A percentile compares a stretch with the other conserved stretches of the same genome.
Evolutionary conservation across 2,329 filamentous ascomycete genomes (phyloP).

Genomic region (Botrytis tulipae): DNA sequence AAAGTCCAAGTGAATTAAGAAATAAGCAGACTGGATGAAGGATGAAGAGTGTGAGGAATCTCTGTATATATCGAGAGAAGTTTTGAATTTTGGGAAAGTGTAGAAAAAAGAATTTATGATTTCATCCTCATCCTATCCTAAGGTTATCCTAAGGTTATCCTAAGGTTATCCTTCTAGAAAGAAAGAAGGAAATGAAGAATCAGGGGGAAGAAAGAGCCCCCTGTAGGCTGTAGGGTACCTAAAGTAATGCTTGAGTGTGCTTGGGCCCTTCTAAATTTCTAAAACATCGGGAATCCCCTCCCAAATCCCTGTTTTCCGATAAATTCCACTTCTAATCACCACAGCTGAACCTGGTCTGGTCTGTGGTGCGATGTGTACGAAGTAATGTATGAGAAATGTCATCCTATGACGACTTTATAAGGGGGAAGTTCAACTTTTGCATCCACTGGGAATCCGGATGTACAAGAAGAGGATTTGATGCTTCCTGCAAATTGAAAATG

Average conservation of each 20-base stretch:
- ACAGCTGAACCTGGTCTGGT: background rate
- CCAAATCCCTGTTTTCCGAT: slow-evolving; percentile 3
- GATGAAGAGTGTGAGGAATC: background rate
- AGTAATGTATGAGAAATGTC: background rate
- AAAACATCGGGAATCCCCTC: background rate
- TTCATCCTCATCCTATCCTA: too few relatives aligned
- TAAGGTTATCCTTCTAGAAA: slow-evolving; percentile 10
- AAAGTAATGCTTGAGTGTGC: background rate
- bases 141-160: too few relatives aligned
- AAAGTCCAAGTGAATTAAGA: background rate
- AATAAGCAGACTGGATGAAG: background rate
- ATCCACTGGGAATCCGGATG: background rate
- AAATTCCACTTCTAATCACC: background rate
- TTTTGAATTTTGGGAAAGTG: background rate
- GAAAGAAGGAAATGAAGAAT: slow-evolving; percentile 3
- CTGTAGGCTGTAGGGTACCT: background rate
- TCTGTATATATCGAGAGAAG: background rate
- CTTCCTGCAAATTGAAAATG: background rate
- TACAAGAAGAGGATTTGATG: too few relatives aligned
- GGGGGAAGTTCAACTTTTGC: background rate
- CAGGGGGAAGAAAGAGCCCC: background rate
- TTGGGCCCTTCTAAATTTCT: background rate
- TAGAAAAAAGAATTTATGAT: too few relatives aligned
- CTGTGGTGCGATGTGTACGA: background rate
- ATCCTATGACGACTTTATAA: slow-evolving; percentile 1